Base-by-base conservation (phyloP, 805 yeast species). In the Candida oleophila region DNA sequence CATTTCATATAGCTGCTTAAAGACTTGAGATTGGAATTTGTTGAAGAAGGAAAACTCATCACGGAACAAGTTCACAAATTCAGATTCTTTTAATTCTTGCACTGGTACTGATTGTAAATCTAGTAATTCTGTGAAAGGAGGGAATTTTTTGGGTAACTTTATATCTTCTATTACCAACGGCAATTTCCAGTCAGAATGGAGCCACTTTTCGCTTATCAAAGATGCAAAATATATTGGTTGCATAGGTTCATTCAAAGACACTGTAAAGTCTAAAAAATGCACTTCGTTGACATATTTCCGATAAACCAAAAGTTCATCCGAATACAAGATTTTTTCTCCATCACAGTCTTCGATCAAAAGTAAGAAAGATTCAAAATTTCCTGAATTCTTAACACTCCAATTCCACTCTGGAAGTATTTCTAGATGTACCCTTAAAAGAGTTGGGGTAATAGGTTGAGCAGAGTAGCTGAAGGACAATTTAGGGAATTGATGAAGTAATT, bases 191-290 rank as follows among this genome's bases (percentile, higher is more conserved):
- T 80, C 87, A 47, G 89, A 81, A 50, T 88, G 91, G 3, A 90
- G 65, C 99, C 98, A 94, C 49, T 75, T 80, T 48, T 91, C 96
- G 47, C 96, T 89, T 2, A 86, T 65, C 11, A 91, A 62, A 0
- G 85, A 73, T 3, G 90, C 76, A 62, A 86, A 89, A 52, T 85
- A 82, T 54, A 81, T 83, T 0, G 97, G 96, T 33, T 76, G 78
- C 1, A 62, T 39, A 1, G 91, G 87, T 3, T 78, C 82, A 3
- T 67, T 46, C 0, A 83, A 47, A 0, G 86, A 80, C 3, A 91
- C 79, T 0, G 87, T 76, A 53, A 89, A 81, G 32, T 84, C 89
- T 1, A 89, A 41, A 19, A 75, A 55, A 51, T 83, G 85, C 22
- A 79, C 82, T 22, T 77, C 69, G 11, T 73, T 67, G n/a, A 82